phyloP scores from a whole-genome alignment of 768 basidiomycete genomes.

The Tulasnella sp. region DNA sequence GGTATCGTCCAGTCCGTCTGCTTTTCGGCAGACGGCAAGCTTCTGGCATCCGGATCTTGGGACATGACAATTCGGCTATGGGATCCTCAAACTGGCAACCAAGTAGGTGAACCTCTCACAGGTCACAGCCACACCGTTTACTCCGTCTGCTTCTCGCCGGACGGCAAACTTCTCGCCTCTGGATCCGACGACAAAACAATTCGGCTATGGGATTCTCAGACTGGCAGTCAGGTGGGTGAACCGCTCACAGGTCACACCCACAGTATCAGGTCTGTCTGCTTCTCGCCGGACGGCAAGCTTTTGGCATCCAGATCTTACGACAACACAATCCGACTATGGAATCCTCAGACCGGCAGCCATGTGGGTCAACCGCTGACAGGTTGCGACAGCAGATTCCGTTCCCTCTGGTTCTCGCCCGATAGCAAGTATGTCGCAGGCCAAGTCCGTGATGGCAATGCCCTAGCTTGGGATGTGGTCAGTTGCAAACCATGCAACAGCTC shows the following conservation, averaged over 20 bases:
- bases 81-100: neutral
- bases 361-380: neutral
- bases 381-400: neutral
- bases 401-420: neutral
- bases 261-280: too few relatives aligned
- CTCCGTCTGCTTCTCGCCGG: conserved; percentile 18
- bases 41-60: neutral
- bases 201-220: neutral
- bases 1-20: neutral
- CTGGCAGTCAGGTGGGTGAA: neutral
- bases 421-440: neutral
- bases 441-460: neutral
- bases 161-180: conserved; percentile 7
- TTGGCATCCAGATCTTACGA: too few relatives aligned
- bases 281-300: too few relatives aligned
- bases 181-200: neutral
- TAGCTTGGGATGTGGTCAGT: neutral
- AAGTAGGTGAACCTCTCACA: neutral
- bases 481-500: neutral
- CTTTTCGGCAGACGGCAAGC: neutral
- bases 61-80: neutral
- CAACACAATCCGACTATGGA: too few relatives aligned
- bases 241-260: too few relatives aligned
- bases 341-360: too few relatives aligned
- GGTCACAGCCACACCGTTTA: neutral